A percentile compares a stretch with the other conserved stretches of the same genome.
Evolutionary conservation across 176 grass and related monocot species (phyloP).

Genomic region (Chloris gayana): DNA sequence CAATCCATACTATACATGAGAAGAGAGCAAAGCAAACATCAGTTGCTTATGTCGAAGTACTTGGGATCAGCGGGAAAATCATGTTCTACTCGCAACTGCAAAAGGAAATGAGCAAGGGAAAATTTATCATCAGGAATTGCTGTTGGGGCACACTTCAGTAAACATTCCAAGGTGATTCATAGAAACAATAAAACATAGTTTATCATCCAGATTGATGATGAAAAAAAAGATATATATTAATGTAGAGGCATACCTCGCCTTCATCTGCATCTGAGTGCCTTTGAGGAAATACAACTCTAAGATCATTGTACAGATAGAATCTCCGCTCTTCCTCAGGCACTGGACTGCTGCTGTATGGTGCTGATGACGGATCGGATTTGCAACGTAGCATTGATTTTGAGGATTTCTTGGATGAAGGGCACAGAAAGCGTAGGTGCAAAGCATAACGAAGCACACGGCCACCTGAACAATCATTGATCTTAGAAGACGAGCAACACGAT

Average conservation of each 20-base stretch:
- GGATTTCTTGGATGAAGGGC: slow-evolving; percentile 61
- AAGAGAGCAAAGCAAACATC: slow-evolving; percentile 32
- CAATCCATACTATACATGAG: slow-evolving; percentile 28
- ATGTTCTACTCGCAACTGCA: slow-evolving; percentile 85
- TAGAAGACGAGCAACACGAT: slow-evolving; percentile 51
- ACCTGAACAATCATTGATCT: slow-evolving; percentile 68
- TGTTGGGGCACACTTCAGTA: not conserved
- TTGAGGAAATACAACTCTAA: slow-evolving; percentile 97
- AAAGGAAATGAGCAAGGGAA: not conserved
- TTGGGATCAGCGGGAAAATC: slow-evolving; percentile 95
- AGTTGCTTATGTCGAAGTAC: slow-evolving; percentile 97
- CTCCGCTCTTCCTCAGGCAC: slow-evolving; percentile 52
- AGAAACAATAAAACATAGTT: not conserved
- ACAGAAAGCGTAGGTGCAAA: slow-evolving; percentile 87
- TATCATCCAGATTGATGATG: not conserved
- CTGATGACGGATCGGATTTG: slow-evolving; percentile 68
- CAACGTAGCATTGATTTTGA: slow-evolving; percentile 74
- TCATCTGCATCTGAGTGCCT: slow-evolving; percentile 94
- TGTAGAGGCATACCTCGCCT: slow-evolving; percentile 66
- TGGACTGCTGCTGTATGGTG: slow-evolving; percentile 28
- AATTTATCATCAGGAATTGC: not conserved
- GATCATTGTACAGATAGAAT: slow-evolving; percentile 95
- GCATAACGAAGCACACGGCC: slow-evolving; percentile 79
- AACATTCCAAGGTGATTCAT: not conserved
- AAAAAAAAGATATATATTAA: not conserved